Base-by-base conservation (phyloP, 345 rosid species). In the Rhodomyrtus tomentosa region DNA sequence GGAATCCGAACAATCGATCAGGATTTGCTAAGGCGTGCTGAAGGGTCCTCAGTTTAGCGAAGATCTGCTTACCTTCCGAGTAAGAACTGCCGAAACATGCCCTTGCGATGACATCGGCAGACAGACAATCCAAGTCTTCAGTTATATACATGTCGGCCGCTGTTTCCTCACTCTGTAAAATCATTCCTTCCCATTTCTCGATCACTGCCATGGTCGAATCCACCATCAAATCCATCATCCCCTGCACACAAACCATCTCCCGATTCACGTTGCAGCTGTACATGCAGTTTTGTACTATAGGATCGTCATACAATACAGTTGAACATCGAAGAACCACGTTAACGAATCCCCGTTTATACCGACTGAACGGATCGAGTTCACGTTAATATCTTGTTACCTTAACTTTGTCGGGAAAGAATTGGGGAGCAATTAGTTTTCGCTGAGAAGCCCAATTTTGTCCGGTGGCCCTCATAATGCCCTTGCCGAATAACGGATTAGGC, bases 81-180 rank as follows among this genome's bases (percentile, higher is more conserved):
- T 85, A 87, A 38, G 87, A 84, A 58, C 86, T 87, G 24, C 92
- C 89, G 72, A 87, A 88, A 84, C 88, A 88, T n/a, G 88, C 89
- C 81, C 45, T 86, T 2, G 90, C 87, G 54, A 88, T 85, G 9
- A 88, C 80, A 86, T 88, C 85, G 10, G 84, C 87, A 1, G 90
- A 84, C 8, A 87, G 49, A 45, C 76, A 68, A 50, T 81, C 86
- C 85, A 90, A 53, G 80, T 88, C 89, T 16, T 84, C 56, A 50
- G 85, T 88, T 45, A 88, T 62, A 9, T 7, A 54, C 2, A 89
- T 54, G 25, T 89, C 91, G 14, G 74, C 86, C 55, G 22, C 86
- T 20, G 87, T 89, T 24, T 83, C 86, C 0, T 56, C 3, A 6
- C 32, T 85, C 38, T 83, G 87, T 14, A n/a, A 48, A 56, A 85